A percentile compares a stretch with the other conserved stretches of the same genome.
Conservation (phyloP, 2,329 filamentous ascomycete species). For the Curvularia sp. region DNA sequence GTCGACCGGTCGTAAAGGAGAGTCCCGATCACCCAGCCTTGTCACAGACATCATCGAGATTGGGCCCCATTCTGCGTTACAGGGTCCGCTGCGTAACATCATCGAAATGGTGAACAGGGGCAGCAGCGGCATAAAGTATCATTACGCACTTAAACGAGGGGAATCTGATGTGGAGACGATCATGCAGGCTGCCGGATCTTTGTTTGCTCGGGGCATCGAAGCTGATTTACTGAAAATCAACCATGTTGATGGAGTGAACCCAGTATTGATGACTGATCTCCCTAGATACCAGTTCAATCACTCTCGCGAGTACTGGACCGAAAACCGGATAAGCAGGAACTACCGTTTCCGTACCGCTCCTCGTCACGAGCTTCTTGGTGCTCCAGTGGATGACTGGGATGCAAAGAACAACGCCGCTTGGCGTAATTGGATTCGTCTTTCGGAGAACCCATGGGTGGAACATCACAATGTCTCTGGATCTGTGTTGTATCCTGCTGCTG, state of each 20-base stretch:
- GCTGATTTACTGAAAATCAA: slow-evolving; percentile 6
- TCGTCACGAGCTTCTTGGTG: slow-evolving; percentile 22
- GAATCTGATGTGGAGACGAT: not conserved
- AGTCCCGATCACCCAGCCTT: not conserved
- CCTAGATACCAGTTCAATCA: slow-evolving; percentile 36
- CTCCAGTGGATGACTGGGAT: slow-evolving; percentile 32
- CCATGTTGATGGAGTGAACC: not conserved
- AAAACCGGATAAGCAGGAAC: slow-evolving; percentile 20
- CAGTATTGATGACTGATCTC: slow-evolving; percentile 5
- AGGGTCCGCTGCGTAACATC: slow-evolving; percentile 27
- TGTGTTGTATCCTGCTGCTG: slow-evolving; percentile 37
- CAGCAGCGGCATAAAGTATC: not conserved
- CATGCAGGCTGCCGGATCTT: not conserved
- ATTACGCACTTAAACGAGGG: not conserved
- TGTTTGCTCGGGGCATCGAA: not conserved
- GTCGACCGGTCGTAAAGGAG: not conserved
- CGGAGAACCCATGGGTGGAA: slow-evolving; percentile 13
- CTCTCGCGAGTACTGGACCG: slow-evolving; percentile 31
- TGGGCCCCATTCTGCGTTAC: slow-evolving; percentile 45
- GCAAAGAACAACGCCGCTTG: slow-evolving; percentile 42
- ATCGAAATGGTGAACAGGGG: slow-evolving; percentile 1
- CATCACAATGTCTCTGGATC: slow-evolving; percentile 31
- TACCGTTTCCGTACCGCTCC: slow-evolving; percentile 5
- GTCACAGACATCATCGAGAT: slow-evolving; percentile 31
- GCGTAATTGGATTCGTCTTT: slow-evolving; percentile 55